These are phyloP conservation scores for Alternaria novae-zelandiae DNA, from an alignment of 2,329 filamentous ascomycete genomes.

Conservation along the genomic window DNA sequence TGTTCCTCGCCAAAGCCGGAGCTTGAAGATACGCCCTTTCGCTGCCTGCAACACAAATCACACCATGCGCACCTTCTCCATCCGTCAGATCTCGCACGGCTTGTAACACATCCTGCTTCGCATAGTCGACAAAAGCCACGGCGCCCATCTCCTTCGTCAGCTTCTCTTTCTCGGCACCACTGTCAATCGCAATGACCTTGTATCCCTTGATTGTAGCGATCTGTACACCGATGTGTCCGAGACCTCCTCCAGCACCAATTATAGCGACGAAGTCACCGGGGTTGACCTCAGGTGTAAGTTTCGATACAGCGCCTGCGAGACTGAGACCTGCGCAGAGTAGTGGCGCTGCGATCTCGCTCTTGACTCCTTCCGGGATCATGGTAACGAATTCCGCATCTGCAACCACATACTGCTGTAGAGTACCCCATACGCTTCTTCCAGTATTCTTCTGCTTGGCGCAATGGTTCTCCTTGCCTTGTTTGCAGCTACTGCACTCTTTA, in stretches of 20 bases:
- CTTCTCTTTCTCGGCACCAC: constrained; percentile 77
- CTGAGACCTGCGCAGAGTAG: constrained; percentile 52
- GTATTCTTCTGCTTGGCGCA: constrained; percentile 54
- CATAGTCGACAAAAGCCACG: constrained; percentile 78
- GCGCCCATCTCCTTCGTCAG: constrained; percentile 75
- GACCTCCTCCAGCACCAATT: constrained; percentile 82
- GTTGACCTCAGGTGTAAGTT: constrained; percentile 74
- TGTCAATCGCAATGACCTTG: constrained; percentile 81
- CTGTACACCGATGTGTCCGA: constrained; percentile 80
- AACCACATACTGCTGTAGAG: constrained; percentile 45
- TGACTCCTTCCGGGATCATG: constrained; percentile 44
- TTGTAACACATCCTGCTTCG: constrained; percentile 54
- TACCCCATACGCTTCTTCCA: constrained; percentile 46
- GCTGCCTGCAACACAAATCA: constrained; percentile 56
- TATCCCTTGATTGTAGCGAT: constrained; percentile 86
- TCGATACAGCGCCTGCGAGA: constrained; percentile 83
- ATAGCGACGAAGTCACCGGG: constrained; percentile 81
- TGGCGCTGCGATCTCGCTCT: constrained; percentile 46
- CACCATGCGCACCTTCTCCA: constrained; percentile 54
- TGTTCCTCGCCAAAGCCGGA: constrained; percentile 51
- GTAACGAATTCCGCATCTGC: constrained; percentile 43
- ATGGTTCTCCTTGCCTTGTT: constrained; percentile 48
- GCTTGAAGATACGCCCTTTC: constrained; percentile 55
- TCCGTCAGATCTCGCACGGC: constrained; percentile 51
- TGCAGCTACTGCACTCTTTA: constrained; percentile 47